phyloP scores from a whole-genome alignment of 176 grass and related monocot species.

The Poa annua region DNA sequence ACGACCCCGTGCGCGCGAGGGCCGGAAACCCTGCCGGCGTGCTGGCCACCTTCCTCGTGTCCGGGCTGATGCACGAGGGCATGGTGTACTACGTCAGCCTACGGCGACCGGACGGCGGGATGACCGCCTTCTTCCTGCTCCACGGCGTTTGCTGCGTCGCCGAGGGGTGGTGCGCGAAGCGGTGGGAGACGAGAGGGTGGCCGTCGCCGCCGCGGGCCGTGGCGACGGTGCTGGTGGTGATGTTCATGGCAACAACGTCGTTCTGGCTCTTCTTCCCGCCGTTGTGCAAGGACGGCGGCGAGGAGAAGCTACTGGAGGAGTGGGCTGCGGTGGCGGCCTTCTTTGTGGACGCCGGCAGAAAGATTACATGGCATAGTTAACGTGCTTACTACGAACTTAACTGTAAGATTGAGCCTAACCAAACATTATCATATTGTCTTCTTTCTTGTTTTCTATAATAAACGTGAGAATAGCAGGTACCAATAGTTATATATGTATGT shows the following conservation, averaged over 20 bases:
- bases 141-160: constrained; percentile 44
- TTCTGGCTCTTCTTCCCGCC: constrained; percentile 54
- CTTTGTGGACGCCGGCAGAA: background rate
- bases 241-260: constrained; percentile 29
- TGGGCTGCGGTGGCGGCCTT: background rate
- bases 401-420: too few species aligned
- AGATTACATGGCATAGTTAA: background rate
- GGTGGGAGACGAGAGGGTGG: constrained; percentile 12
- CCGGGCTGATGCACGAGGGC: constrained; percentile 75
- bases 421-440: too few species aligned
- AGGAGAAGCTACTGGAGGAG: constrained; percentile 36
- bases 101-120: constrained; percentile 9
- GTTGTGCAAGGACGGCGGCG: constrained; percentile 36
- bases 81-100: constrained; percentile 48
- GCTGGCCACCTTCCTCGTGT: constrained; percentile 55
- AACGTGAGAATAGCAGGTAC: too few species aligned
- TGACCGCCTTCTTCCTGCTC: constrained; percentile 56
- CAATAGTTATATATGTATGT: too few species aligned
- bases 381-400: background rate
- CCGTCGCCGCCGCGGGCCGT: background rate
- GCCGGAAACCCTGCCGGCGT: constrained; percentile 32
- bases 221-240: constrained; percentile 7
- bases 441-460: too few species aligned
- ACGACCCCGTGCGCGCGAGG: constrained; percentile 18
- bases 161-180: constrained; percentile 34